Evolutionary conservation across 805 yeast species (phyloP), one percentile per base, ranked within the genome.

Genomic region (Ogataea polymorpha): DNA sequence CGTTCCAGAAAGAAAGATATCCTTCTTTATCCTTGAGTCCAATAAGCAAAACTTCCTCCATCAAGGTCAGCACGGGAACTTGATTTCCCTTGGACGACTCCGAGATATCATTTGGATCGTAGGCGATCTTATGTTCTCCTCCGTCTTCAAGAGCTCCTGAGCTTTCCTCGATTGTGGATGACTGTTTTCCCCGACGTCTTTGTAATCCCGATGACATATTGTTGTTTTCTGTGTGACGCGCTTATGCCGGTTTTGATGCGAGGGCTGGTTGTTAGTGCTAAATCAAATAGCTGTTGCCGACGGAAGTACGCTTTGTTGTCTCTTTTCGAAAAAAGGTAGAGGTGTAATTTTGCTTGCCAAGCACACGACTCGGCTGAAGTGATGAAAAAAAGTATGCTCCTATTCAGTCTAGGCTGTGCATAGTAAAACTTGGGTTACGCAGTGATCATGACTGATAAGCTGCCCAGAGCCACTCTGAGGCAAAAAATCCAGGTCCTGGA

Each of bases 11-110:
- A 21, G 96, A 88, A 32, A 93, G 71, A 63, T 91, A 89, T 10
- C 99, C 99, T 65, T 93, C 98, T 54, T 86, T 85, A 65, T 93
- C 98, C 59, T 91, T 90, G 50, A 93, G 74, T 5, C 99, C 99
- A 70, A 93, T 76, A 48, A 93, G 73, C 50, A 93, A 70, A 6
- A 93, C 96, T 65, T 93, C 99, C 65, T 93, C 99, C 96, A 93
- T 89, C 51, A 93, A 68, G 0, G 99, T 93, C 51, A 93, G 71
- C 31, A 79, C 69, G 1, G 99, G 99, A 21, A 70, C 63, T 35
- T 68, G 66, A 39, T 65, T 57, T 7, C 53, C 57, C 41, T 65
- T 61, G 13, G 58, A 49, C 36, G 66, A 65, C 39, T 68, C 70
- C 32, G 65, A 68, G 32, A 78, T 63, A 56, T 83, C 90, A 23